Base-by-base conservation (phyloP, 176 grass and related monocot genomes). In the Tuctoria greenei region DNA sequence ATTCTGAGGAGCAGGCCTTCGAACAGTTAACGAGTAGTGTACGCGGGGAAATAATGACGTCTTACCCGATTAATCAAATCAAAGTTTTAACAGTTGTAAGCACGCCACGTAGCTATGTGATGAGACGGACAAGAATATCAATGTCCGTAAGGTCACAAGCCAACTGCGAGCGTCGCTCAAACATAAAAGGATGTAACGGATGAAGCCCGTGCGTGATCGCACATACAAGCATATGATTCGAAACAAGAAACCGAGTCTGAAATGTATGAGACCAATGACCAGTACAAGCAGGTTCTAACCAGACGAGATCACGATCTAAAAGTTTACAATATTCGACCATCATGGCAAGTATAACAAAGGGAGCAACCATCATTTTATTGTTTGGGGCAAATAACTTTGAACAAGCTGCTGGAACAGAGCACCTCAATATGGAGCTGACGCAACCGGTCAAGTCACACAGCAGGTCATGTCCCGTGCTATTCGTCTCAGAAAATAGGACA, bases 281-380 rank as follows among this genome's bases (percentile, higher is more conserved):
- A 49, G 34, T 66, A 74, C 6, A 0, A 64, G 5, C 62, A 23
- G 24, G 36, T 45, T 21, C 41, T 34, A 75, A 18, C n/a, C 49
- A 79, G 52, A 54, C 10, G n/a, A 76, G 21, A 79, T 6, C 39
- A 79, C 5, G 16, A 8, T 21, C 36, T 52, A 27, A 64, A 13
- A 28, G 57, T 58, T 62, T 77, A 77, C 15, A 71, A n/a, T 72
- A 40, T 44, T 69, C 7, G 36, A 70, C 36, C 75, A 72, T 56
- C 34, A 75, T 24, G 16, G 0, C 25, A 69, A 34, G 18, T 52
- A 50, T 46, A 63, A 75, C 40, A 21, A 41, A 69, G 43, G 16
- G 59, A 64, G 55, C 37, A 56, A 56, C 63, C 57, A 80, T 0
- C 42, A 75, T 74, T 46, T 20, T 37, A 36, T 12, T 41, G 46